These are phyloP conservation scores for Pseudonitzschia pungens DNA, from an alignment of 108 stramenopile genomes.

Conservation along the genomic window DNA sequence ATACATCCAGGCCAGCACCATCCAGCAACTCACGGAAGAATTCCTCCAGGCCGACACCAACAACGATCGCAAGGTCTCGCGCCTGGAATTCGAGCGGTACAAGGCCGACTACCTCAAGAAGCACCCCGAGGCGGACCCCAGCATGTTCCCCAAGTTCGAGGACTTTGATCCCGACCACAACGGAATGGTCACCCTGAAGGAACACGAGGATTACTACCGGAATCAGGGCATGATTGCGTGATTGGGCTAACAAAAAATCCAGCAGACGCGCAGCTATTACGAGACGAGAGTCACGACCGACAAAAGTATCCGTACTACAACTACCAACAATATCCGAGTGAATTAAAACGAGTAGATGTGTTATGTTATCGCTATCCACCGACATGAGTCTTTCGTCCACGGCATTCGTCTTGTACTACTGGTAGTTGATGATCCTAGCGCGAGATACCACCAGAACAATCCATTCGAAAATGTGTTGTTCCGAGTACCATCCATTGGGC, in stretches of 20 bases:
- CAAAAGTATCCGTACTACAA: no score
- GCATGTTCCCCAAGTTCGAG: conserved; percentile 32
- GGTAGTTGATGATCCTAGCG: no score
- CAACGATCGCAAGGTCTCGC: conserved; percentile 21
- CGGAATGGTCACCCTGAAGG: conserved; percentile 26
- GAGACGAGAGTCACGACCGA: no score
- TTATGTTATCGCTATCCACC: no score
- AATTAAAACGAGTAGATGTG: no score
- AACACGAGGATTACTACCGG: conserved; percentile 31
- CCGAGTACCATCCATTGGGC: no score
- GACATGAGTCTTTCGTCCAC: no score
- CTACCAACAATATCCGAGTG: no score
- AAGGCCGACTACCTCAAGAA: conserved; percentile 26
- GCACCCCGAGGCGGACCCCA: conserved; percentile 24
- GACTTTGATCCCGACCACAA: conserved; percentile 41
- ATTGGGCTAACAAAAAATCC: neutral
- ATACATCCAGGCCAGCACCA: conserved; percentile 14
- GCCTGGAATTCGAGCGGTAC: conserved; percentile 31
- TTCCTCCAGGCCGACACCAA: conserved; percentile 27
- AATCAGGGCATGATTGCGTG: conserved; percentile 22
- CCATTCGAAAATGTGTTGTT: no score
- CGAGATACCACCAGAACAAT: no score
- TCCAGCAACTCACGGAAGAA: conserved; percentile 28
- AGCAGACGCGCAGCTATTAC: no score
- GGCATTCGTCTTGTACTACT: no score